Conservation (phyloP, 2,329 filamentous ascomycete species). For the Teratosphaeria viscida region DNA sequence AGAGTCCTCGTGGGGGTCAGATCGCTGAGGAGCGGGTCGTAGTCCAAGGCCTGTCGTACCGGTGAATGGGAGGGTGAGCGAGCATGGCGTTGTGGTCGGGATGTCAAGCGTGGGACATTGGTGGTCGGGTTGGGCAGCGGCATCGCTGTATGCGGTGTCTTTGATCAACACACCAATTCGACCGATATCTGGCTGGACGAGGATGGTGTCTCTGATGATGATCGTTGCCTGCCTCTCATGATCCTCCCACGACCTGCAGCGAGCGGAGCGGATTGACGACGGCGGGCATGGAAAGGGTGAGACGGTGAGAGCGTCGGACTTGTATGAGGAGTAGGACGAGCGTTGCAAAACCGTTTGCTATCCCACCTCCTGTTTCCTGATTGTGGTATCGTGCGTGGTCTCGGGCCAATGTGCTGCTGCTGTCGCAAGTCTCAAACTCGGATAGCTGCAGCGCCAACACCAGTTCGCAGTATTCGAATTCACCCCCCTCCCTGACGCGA, state of each 20-base stretch:
- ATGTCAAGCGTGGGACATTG: slow-evolving; percentile 17
- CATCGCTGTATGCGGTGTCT: background rate
- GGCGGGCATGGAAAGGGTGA: background rate
- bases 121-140: slow-evolving; percentile 17
- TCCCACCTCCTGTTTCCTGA: background rate
- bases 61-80: slow-evolving; percentile 22
- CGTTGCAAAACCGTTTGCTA: background rate
- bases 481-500: background rate
- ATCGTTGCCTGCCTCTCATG: background rate
- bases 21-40: slow-evolving; percentile 43
- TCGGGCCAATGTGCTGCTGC: background rate
- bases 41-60: slow-evolving; percentile 16
- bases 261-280: background rate
- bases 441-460: background rate
- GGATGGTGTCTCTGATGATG: background rate
- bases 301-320: background rate
- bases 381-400: too few species aligned
- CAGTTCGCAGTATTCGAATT: background rate
- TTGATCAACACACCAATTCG: background rate
- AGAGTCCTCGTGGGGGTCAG: slow-evolving; percentile 52
- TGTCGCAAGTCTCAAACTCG: background rate
- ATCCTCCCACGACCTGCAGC: background rate
- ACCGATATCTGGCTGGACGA: background rate
- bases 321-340: background rate
- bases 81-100: slow-evolving; percentile 10